Conservation (phyloP, 306 rosid genomes). For the Begonia masoniana region DNA sequence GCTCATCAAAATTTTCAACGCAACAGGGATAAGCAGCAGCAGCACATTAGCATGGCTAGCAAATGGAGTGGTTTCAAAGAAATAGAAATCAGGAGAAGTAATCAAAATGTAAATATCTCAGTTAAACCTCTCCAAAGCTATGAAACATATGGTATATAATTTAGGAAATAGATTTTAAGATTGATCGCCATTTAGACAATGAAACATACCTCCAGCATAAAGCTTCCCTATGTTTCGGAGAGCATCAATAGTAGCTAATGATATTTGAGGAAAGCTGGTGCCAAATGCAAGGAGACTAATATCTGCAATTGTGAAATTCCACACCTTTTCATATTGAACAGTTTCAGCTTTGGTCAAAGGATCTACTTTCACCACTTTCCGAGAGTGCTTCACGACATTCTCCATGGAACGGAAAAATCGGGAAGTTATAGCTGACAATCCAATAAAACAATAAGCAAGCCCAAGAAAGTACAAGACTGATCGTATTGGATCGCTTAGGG, state of each 20-base stretch:
- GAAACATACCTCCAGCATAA: constrained; percentile 83
- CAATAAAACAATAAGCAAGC: constrained; percentile 80
- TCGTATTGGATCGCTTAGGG: constrained; percentile 37
- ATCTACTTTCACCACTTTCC: constrained; percentile 50
- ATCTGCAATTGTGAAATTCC: constrained; percentile 94
- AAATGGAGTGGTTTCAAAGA: no score
- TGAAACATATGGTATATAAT: no score
- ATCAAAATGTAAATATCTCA: neutral
- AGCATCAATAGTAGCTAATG: constrained; percentile 92
- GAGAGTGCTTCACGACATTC: constrained; percentile 72
- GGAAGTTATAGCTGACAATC: constrained; percentile 79
- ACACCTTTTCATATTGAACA: constrained; percentile 55
- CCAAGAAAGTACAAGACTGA: constrained; percentile 47
- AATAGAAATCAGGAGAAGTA: neutral
- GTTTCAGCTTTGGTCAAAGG: constrained; percentile 35
- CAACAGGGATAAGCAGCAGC: neutral
- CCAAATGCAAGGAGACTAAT: constrained; percentile 90
- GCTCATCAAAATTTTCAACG: constrained; percentile 7
- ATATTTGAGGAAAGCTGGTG: constrained; percentile 98
- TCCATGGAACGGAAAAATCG: constrained; percentile 85
- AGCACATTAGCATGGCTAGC: no score
- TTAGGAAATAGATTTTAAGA: no score
- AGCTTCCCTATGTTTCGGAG: constrained; percentile 57
- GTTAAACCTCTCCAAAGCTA: neutral
- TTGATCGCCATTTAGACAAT: neutral